Base-by-base conservation (phyloP, 345 rosid genomes). In the Salix caprea region DNA sequence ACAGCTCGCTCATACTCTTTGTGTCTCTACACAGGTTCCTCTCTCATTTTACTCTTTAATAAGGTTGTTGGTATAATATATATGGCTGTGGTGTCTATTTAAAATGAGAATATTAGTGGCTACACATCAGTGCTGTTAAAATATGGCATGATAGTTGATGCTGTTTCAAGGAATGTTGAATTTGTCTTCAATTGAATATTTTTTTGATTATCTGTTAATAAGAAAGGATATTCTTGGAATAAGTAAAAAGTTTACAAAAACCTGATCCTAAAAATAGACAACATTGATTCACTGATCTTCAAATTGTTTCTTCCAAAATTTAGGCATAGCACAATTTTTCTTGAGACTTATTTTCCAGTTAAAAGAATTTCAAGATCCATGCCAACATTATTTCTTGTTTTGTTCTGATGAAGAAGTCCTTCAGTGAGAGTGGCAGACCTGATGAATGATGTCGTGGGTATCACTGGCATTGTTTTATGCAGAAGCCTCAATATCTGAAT, bases 11-110 rank as follows among this genome's bases (percentile, higher is more conserved):
- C 93, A 89, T 86, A 93, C 99, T 8, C 87, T 26, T 26, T 89
- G 99, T 60, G 96, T 95, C 76, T 86, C 92, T 37, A 89, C 97
- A 26, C 97, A 87, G 95, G 98, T 95, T 83, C 10, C 73, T 86
- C 77, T 75, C 66, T 80, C 64, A 69, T 71, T 58, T 58, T 28
- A 13, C 46, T 62, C 52, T 10, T 23, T 70, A 28, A 36, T 18
- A 6, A 66, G 66, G 62, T 56, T 68, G 13, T 34, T 46, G 44
- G 19, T 67, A 61, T 44, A 50, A 34, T 28, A 5, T 34, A 2
- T 16, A 42, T 68, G 15, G 28, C 8, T 68, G 10, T 68, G 44
- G 48, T 40, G 28, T 21, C 54, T 18, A 24, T n/a, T 23, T 10
- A 21, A 56, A 56, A 56, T 56, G 26, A n/a, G 14, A 56, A n/a